Base-by-base conservation (phyloP, 306 rosid genomes). In the Erythrophleum fordii region DNA sequence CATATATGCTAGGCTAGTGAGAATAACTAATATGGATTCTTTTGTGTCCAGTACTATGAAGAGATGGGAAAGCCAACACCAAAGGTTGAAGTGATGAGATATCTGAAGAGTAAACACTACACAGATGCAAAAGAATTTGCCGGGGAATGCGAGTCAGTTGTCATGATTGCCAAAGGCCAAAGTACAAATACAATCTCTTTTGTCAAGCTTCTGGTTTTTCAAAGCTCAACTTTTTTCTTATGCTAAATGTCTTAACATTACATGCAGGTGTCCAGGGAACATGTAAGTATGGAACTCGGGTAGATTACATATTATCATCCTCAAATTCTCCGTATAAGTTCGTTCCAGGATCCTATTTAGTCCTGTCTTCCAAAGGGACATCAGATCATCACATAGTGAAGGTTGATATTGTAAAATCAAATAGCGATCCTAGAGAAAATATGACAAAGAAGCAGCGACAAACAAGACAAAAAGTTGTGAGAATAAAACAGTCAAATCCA, bases 141-240 rank as follows among this genome's bases (percentile, higher is more conserved):
- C 2, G 94, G 94, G 69, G 94, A 90, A 82, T 90, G 91, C 75
- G 94, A 90, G 23, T 85, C 99, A 0, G 99, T 96, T 37, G 98
- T 96, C 59, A 89, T 96, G 97, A 89, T 96, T 73, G 98, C 98
- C 92, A 96, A 95, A 77, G 99, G 99, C 80, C 99, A 95, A 91
- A 95, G 99, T 95, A 91, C 7, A 31, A 11, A 79, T 66, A 26
- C 64, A 75, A 26, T 46, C 73, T 71, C 26, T 39, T 75, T 34
- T 53, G 64, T 70, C n/a, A 3, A 52, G 28, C 11, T 18, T 39
- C 8, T 72, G 68, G 52, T 18, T 48, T 81, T 64, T 52, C 22
- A 45, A 78, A 39, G 13, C 41, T 78, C 25, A 79, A 26, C 44
- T n/a, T 52, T 16, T 25, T 48, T 65, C 35, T 62, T 53, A 20